These are phyloP conservation scores for Nadsonia starkeyi-henricii DNA, from an alignment of 1,139 yeast species.

Conservation along the genomic window DNA sequence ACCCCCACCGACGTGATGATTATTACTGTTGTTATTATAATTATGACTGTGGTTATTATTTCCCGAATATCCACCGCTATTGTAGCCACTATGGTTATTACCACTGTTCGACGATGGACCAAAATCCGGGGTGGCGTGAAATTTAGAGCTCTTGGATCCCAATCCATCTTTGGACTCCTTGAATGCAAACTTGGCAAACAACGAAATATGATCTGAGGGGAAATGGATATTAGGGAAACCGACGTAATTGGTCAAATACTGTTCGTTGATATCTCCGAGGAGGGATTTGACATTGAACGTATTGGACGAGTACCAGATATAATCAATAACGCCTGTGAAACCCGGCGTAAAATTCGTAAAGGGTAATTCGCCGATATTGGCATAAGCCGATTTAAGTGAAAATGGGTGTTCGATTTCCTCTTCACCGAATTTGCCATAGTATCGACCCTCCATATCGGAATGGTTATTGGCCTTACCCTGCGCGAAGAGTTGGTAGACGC, in stretches of 20 bases:
- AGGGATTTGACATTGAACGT: conserved; percentile 71
- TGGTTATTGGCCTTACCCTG: conserved; percentile 61
- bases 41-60: not conserved
- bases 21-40: not conserved
- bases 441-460: conserved; percentile 69
- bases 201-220: conserved; percentile 89
- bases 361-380: conserved; percentile 74
- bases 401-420: conserved; percentile 78
- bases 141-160: conserved; percentile 8
- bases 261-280: conserved; percentile 70
- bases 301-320: conserved; percentile 83
- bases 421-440: conserved; percentile 82
- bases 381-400: conserved; percentile 75
- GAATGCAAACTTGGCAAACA: conserved; percentile 63
- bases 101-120: conserved; percentile 4
- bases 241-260: conserved; percentile 59
- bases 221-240: conserved; percentile 92
- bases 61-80: not conserved
- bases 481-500: conserved; percentile 81
- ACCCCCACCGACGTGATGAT: not conserved
- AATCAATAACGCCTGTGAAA: conserved; percentile 87
- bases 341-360: conserved; percentile 90
- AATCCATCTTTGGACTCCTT: conserved; percentile 32
- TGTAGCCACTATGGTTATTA: not conserved
- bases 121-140: conserved; percentile 17